These are phyloP conservation scores for Pestalotiopsis fici DNA, from an alignment of 2,329 filamentous ascomycete genomes.

Conservation along the genomic window DNA sequence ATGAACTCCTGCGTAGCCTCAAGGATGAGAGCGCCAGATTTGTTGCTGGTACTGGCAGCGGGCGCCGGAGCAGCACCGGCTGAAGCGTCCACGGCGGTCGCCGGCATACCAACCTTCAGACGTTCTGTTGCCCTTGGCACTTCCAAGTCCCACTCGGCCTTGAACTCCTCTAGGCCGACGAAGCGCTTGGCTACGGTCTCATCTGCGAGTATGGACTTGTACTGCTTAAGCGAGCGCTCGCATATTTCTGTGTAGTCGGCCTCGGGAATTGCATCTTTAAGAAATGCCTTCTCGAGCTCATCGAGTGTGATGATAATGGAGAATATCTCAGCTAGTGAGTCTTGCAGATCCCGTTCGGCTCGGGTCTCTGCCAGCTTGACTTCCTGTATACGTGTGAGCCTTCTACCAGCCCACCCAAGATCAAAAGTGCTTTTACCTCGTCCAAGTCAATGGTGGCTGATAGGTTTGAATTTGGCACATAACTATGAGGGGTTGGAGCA, in stretches of 20 bases:
- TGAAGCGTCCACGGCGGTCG: conserved; percentile 68
- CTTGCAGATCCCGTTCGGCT: conserved; percentile 88
- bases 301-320: conserved; percentile 96
- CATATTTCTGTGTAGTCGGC: conserved; percentile 95
- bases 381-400: conserved; percentile 59
- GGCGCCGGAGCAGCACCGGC: conserved; percentile 44
- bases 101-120: conserved; percentile 88
- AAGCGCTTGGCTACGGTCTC: conserved; percentile 90
- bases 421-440: conserved; percentile 58
- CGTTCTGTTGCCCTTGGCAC: conserved; percentile 92
- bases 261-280: conserved; percentile 92
- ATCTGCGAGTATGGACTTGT: conserved; percentile 90
- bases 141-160: conserved; percentile 89
- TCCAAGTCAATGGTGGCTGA: conserved; percentile 92
- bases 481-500: conserved; percentile 87
- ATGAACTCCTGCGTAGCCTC: conserved; percentile 98
- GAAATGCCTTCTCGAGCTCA: conserved; percentile 92
- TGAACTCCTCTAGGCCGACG: conserved; percentile 86
- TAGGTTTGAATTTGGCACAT: conserved; percentile 80
- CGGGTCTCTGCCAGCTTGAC: conserved; percentile 87
- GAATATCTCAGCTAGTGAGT: conserved; percentile 95
- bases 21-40: conserved; percentile 70
- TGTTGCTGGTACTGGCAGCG: conserved; percentile 42
- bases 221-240: conserved; percentile 90
- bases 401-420: conserved; percentile 2